Base-by-base conservation (phyloP, 1,139 yeast genomes). In the Taphrina betulina region DNA sequence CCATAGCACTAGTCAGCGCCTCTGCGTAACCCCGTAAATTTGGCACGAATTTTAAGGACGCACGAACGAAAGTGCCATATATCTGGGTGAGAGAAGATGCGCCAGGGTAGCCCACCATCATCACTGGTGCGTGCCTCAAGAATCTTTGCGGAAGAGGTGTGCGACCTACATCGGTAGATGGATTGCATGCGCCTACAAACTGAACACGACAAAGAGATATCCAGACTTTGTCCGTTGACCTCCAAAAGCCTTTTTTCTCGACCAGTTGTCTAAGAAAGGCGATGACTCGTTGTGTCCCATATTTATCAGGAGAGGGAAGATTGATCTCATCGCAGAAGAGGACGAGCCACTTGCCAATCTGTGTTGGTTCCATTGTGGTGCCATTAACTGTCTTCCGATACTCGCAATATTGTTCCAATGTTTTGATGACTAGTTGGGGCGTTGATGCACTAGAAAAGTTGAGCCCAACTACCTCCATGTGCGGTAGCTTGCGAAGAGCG, bases 101-200 rank as follows among this genome's bases (percentile, higher is more conserved):
- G 0, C 83, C 83, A 0, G 97, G 97, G 65, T 89, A 85, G 63
- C 84, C 95, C 4, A 90, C 86, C 79, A 82, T 78, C 0, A 92
- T 64, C 4, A 88, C 74, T 0, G 84, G 71, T 3, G 80, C 75
- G 64, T 84, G 94, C 7, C 95, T 75, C 50, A 86, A 69, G 64
- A 90, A 83, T 53, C 96, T 72, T n/a, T 72, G 68, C 1, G 81
- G 72, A 33, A 92, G 67, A 2, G 67, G 68, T 16, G 77, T 73
- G 62, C 98, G 76, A 0, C 96, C 96, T 1, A 81, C 79, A 68
- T 87, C 95, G 1, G 81, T 75, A 0, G 96, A 83, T 0, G 96
- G 92, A 65, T 92, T 92, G 68, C 97, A 92, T 0, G 98, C 97
- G 4, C 95, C 97, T 10, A 90, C 95, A 71, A 92, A 78, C 65